Conservation (phyloP, 106 monocot genomes). For the Ottelia alismoides region DNA sequence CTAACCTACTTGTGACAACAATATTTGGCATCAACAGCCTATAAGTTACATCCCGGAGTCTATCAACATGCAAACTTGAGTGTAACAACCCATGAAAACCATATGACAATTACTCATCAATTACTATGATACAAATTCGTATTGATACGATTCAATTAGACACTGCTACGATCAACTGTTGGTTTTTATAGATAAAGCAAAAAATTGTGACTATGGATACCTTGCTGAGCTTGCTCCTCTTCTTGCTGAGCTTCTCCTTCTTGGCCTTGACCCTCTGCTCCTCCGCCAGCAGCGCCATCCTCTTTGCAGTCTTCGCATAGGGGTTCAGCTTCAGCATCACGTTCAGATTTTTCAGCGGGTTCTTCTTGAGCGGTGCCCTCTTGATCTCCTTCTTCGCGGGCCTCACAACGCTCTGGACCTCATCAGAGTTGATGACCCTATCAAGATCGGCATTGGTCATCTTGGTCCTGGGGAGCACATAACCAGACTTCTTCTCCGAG, state of each 20-base stretch:
- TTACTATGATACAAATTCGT: no score
- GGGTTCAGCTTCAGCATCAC: conserved; percentile 50
- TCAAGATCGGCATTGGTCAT: conserved; percentile 68
- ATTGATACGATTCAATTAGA: no score
- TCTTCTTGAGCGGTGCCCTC: conserved; percentile 46
- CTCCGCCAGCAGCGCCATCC: conserved; percentile 61
- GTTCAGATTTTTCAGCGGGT: conserved; percentile 46
- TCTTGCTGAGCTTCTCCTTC: conserved; percentile 55
- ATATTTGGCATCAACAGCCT: no score
- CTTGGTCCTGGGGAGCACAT: conserved; percentile 62
- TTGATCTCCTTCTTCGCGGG: conserved; percentile 53
- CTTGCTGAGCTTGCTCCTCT: conserved; percentile 39
- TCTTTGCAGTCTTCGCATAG: conserved; percentile 61
- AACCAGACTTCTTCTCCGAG: conserved; percentile 55
- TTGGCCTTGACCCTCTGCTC: conserved; percentile 55
- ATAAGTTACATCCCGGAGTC: no score
- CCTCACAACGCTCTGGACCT: conserved; percentile 66
- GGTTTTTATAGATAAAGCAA: no score
- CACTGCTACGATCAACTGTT: no score
- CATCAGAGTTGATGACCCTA: conserved; percentile 76
- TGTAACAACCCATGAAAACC: no score
- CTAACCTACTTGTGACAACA: no score
- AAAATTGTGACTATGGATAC: conserved; percentile 9
- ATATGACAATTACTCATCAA: no score
- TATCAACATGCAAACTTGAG: no score